A percentile compares a stretch with the other conserved stretches of the same genome.
These are phyloP conservation scores for Pythium dissimile DNA, from an alignment of 352 stramenopile species.

Conservation along the genomic window DNA sequence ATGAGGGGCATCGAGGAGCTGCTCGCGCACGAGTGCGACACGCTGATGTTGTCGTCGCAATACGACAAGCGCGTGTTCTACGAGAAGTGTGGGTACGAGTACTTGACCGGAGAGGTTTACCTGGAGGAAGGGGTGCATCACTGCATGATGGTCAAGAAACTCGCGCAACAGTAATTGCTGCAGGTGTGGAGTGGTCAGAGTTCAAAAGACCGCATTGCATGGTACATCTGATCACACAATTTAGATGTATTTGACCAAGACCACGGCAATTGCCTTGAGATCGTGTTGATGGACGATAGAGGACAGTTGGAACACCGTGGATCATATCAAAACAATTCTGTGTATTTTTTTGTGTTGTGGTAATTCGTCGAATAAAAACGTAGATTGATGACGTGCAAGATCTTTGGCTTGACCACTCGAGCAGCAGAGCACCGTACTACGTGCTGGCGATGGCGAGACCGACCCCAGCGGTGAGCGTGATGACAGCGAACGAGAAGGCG, in stretches of 20 bases:
- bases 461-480: constrained; percentile 13
- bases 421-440: not conserved
- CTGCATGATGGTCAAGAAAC: constrained; percentile 28
- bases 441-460: constrained; percentile 12
- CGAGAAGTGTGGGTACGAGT: constrained; percentile 60
- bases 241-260: no score
- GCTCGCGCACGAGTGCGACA: constrained; percentile 28
- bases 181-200: no score
- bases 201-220: no score
- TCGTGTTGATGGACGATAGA: no score
- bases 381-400: constrained; percentile 6
- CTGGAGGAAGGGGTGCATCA: constrained; percentile 51
- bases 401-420: no score
- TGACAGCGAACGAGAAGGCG: constrained; percentile 12
- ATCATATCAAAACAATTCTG: no score
- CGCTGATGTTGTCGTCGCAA: constrained; percentile 44
- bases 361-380: not conserved
- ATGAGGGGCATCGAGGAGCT: constrained; percentile 37
- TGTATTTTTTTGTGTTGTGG: not conserved
- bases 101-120: constrained; percentile 45
- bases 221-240: no score
- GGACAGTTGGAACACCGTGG: no score
- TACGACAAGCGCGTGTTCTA: constrained; percentile 61
- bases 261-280: no score
- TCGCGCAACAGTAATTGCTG: no score